Base-by-base conservation (phyloP, 768 basidiomycete genomes). In the Cantharellus anzutake region DNA sequence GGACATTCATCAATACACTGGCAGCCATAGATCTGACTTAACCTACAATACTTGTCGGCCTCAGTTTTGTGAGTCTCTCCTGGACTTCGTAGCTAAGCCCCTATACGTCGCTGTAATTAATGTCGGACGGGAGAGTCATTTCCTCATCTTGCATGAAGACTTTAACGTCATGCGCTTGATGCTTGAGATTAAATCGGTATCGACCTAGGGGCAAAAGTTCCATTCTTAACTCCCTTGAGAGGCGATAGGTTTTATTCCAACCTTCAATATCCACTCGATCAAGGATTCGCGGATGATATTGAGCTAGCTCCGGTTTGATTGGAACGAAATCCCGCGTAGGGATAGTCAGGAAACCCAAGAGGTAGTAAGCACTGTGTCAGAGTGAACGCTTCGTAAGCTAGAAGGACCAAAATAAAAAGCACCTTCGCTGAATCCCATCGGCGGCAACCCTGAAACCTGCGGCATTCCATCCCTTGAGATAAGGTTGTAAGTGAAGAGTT, bases 11-110 rank as follows among this genome's bases (percentile, higher is more conserved):
- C n/a, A 20, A 7, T 7, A 20, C 20, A 34, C n/a, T 42, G 20
- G 57, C 42, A 42, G 20, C 5, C 7, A 48, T 48, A 20, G 44
- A 48, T 48, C 44, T 20, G 44, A 48, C 7, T 7, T 7, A 48
- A 68, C 74, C 63, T 64, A 82, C 87, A 59, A 92, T 77, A 5
- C 80, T 89, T 14, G 75, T 74, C 0, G 91, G 91, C 56, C 78
- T 71, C 2, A 83, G 76, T 3, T 66, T 70, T 51, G 70, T 72
- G 41, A 94, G 69, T 48, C 80, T 73, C 66, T 89, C 83, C 62
- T 74, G 74, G 5, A 88, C 80, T 68, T 93, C 91, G 16, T 75
- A 76, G 65, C 86, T 90, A 61, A 94, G 70, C 0, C 87, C 86
- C 1, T 71, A 69, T 0, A 94, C 74, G 3, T 68, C 58, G 1